Percentiles rank a stretch among this genome's conserved stretches.
Conservation (phyloP, 768 basidiomycete species). For the Russula emetica region DNA sequence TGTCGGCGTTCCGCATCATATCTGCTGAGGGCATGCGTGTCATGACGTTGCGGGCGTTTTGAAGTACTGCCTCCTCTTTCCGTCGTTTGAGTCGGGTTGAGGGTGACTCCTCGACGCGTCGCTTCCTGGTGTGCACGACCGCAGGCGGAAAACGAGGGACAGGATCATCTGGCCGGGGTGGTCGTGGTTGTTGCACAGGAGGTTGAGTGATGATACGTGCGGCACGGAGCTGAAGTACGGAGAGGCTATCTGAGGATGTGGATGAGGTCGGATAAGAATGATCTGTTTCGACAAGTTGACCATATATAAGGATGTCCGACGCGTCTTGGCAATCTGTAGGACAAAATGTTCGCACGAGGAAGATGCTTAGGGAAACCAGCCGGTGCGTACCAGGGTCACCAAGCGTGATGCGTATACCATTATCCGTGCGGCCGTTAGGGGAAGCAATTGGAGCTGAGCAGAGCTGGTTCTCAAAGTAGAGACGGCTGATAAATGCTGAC, state of each 20-base stretch:
- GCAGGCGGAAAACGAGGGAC: slow-evolving; percentile 65
- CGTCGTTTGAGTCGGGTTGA: slow-evolving; percentile 27
- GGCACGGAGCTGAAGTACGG: slow-evolving; percentile 46
- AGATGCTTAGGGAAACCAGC: background rate
- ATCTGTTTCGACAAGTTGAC: slow-evolving; percentile 33
- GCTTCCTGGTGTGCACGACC: slow-evolving; percentile 26
- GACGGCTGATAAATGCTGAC: slow-evolving; percentile 50
- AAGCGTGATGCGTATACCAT: slow-evolving; percentile 63
- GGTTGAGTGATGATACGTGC: slow-evolving; percentile 51
- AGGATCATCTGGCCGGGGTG: slow-evolving; percentile 72
- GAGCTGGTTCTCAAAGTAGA: slow-evolving; percentile 70
- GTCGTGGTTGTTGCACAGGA: slow-evolving; percentile 37
- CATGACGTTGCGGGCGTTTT: slow-evolving; percentile 40
- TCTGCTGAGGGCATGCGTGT: slow-evolving; percentile 36
- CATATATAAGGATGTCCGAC: slow-evolving; percentile 59
- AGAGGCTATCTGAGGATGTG: slow-evolving; percentile 30
- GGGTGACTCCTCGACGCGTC: slow-evolving; percentile 29
- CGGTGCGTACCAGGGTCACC: slow-evolving; percentile 57
- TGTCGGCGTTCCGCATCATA: slow-evolving; percentile 24
- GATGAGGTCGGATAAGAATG: slow-evolving; percentile 22
- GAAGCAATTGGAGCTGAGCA: slow-evolving; percentile 45
- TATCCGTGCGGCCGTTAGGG: slow-evolving; percentile 40
- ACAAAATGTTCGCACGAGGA: background rate
- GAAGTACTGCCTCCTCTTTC: slow-evolving; percentile 35
- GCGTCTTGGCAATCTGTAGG: slow-evolving; percentile 61